Evolutionary conservation across 1,284 basidiomycete species (phyloP), one percentile per base, ranked within the genome.

Genomic region (Fomitiporia mediterranea): DNA sequence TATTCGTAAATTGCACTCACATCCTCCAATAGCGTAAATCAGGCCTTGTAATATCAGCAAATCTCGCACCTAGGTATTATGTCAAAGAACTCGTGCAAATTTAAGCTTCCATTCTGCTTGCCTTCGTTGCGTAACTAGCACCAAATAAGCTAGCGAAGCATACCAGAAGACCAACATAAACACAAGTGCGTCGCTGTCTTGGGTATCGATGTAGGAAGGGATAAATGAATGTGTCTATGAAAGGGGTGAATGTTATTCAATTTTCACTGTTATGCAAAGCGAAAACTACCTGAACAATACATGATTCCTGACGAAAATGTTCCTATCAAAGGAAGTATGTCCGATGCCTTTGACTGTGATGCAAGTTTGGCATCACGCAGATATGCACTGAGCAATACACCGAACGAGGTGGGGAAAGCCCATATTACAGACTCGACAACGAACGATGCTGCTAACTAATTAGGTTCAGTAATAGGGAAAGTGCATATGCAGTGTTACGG

Each of bases 41-140:
- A 71, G 62, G 19, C 73, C 74, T 64, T 77, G 72, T 2, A 74
- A 62, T 25, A 67, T 56, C 11, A 76, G 52, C 0, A 76, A 65
- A 5, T 66, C 57, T 39, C 60, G 59, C 2, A 73, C 65, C 73
- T 73, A 34, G n/a, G n/a, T 48, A 15, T 38, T 6, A 30, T 13
- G 28, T 5, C n/a, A 28, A 39, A 40, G 1, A 37, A 39, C 25
- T 37, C n/a, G 43, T 17, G 23, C 3, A 27, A 4, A 39, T 27
- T 2, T 46, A 21, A 30, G 19, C 27, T 28, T 4, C 38, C 19
- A 35, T 4, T 3, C 35, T 21, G 35, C 61, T 25, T 56, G 69
- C 71, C 53, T 65, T 65, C 9, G 56, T 69, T 9, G 68, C 66
- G 57, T 67, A 72, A 39, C 70, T 73, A 3, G 74, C 71, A 9